A percentile compares a stretch with the other conserved stretches of the same genome.
phyloP scores from a whole-genome alignment of 805 yeast species.

The Lipomyces yamanashiensis region DNA sequence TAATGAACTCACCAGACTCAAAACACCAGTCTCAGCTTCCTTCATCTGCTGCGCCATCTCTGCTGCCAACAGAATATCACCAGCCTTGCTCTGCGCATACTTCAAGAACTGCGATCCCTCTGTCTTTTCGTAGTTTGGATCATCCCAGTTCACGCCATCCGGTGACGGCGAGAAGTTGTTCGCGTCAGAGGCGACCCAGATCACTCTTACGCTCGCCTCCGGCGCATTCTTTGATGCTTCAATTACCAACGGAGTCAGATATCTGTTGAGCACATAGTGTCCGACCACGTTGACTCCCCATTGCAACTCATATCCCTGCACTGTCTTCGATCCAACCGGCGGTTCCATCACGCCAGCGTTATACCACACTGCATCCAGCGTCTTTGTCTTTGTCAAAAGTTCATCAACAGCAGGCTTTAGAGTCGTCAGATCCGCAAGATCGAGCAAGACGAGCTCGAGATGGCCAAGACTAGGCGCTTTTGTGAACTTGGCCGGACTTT shows the following conservation, averaged over 20 bases:
- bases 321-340: conserved; percentile 47
- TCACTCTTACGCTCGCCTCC: conserved; percentile 47
- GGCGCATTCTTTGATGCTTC: conserved; percentile 44
- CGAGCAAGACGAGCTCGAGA: conserved; percentile 25
- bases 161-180: conserved; percentile 43
- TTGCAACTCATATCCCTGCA: conserved; percentile 51
- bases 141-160: conserved; percentile 47
- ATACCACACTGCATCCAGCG: conserved; percentile 48
- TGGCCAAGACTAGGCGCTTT: conserved; percentile 27
- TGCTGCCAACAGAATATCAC: conserved; percentile 26
- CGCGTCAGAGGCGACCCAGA: conserved; percentile 54
- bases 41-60: conserved; percentile 19
- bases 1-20: conserved; percentile 26
- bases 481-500: conserved; percentile 15
- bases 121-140: conserved; percentile 42
- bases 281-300: conserved; percentile 56
- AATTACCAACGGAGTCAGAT: conserved; percentile 48
- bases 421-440: conserved; percentile 49
- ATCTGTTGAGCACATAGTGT: conserved; percentile 52
- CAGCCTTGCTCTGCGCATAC: conserved; percentile 55
- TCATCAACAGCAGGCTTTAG: conserved; percentile 48
- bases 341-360: conserved; percentile 55
- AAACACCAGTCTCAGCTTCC: conserved; percentile 19
- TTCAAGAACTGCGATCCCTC: conserved; percentile 27
- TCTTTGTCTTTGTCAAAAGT: conserved; percentile 40